Conservation (phyloP, 2,329 filamentous ascomycete genomes). For the Cladosporium sp. region DNA sequence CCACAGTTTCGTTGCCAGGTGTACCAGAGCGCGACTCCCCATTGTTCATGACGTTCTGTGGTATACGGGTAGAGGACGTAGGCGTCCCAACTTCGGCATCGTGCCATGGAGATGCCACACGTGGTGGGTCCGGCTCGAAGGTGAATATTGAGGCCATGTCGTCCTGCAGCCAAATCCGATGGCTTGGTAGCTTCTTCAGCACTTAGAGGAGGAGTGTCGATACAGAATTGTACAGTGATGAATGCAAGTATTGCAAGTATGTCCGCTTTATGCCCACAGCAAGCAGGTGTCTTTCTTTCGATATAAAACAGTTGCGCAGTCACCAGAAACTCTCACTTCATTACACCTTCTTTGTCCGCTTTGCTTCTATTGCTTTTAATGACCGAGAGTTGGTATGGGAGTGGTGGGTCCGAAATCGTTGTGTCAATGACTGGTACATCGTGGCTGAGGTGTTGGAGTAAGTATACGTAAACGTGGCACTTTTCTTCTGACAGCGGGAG, state of each 20-base stretch:
- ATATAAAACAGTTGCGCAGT: background rate
- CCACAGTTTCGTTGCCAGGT: slow-evolving; percentile 29
- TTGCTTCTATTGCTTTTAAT: slow-evolving; percentile 38
- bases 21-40: slow-evolving; percentile 8
- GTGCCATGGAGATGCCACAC: slow-evolving; percentile 87
- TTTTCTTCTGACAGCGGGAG: background rate
- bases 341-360: background rate
- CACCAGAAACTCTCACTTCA: background rate
- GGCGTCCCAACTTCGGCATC: slow-evolving; percentile 15
- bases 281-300: background rate
- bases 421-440: slow-evolving; percentile 54
- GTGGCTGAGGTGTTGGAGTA: slow-evolving; percentile 38
- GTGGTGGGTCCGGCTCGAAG: slow-evolving; percentile 82
- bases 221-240: background rate
- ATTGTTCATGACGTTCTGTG: slow-evolving; percentile 13
- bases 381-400: slow-evolving; percentile 54
- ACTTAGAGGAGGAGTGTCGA: background rate
- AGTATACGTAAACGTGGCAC: background rate
- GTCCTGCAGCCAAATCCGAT: background rate
- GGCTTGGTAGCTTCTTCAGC: too few species aligned
- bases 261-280: background rate
- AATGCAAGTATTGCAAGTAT: background rate
- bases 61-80: slow-evolving; percentile 22
- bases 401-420: slow-evolving; percentile 52
- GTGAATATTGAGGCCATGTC: slow-evolving; percentile 93